Evolutionary conservation across 768 basidiomycete genomes (phyloP).

Genomic region (Amanita fuliginea): DNA sequence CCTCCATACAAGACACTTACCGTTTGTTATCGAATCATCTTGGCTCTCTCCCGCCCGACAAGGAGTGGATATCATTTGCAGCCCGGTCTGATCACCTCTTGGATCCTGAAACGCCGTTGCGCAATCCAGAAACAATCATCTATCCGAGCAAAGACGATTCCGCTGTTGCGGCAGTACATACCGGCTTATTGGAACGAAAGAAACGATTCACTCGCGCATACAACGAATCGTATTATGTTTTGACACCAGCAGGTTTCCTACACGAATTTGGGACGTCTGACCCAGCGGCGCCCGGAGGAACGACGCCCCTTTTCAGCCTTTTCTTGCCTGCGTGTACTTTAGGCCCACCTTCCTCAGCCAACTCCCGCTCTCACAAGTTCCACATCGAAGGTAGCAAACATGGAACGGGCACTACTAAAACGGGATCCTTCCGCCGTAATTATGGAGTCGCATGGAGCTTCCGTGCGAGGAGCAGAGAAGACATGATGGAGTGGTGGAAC

Average conservation of each 20-base stretch:
- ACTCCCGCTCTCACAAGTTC: constrained; percentile 84
- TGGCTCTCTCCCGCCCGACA: constrained; percentile 70
- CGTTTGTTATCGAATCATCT: constrained; percentile 60
- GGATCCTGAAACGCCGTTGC: constrained; percentile 91
- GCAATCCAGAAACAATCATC: constrained; percentile 62
- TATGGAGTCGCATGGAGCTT: constrained; percentile 68
- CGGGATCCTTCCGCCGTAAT: constrained; percentile 36
- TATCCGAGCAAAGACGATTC: constrained; percentile 93
- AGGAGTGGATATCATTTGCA: constrained; percentile 94
- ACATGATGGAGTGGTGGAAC: constrained; percentile 99
- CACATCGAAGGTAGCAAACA: constrained; percentile 91
- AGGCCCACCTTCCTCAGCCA: constrained; percentile 70
- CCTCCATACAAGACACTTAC: constrained; percentile 67
- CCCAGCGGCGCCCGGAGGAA: constrained; percentile 36
- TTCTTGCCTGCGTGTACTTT: constrained; percentile 95
- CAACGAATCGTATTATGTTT: constrained; percentile 80
- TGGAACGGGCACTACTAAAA: constrained; percentile 56
- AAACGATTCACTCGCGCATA: constrained; percentile 87
- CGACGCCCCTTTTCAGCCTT: constrained; percentile 66
- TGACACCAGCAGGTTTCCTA: constrained; percentile 92
- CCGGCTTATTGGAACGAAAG: constrained; percentile 88
- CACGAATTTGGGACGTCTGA: constrained; percentile 85
- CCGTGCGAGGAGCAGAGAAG: constrained; percentile 79
- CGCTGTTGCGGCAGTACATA: constrained; percentile 74
- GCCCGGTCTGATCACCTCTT: constrained; percentile 90